Base-by-base conservation (phyloP, 345 rosid genomes). In the Carallia brachiata region DNA sequence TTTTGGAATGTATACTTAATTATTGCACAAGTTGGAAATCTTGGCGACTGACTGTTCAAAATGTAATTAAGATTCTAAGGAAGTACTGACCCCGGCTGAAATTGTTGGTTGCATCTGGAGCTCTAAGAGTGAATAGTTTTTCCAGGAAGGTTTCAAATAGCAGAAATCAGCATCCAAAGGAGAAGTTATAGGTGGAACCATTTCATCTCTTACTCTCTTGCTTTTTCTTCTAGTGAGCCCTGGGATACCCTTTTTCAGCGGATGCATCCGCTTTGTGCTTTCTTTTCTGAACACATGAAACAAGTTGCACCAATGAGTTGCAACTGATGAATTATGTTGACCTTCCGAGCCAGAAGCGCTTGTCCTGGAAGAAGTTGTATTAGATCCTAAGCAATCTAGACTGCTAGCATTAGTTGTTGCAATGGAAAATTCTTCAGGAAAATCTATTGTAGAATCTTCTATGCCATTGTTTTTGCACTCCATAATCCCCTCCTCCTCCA, bases 71-170 rank as follows among this genome's bases (percentile, higher is more conserved):
- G 36, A 36, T 60, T 52, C 48, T 19, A 19, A 31, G 62, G 56
- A 60, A 34, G 66, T 47, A 75, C 78, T 54, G 62, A 94, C 98
- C 99, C 18, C 57, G 83, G 80, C 92, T 89, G 74, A 82, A 95
- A 77, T 77, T 65, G 18, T 86, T 63, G 17, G 97, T 95, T 4
- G 99, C 99, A 34, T 85, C 85, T 75, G 76, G 65, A 91, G 83
- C 56, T 95, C 97, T 7, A 70, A 58, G 55, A 91, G 86, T 5
- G 96, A 69, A 68, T 85, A 91, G 75, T 87, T 90, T 81, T 81
- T 91, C 97, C 96, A 90, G 9, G 85, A 75, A 52, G 97, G 80
- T 74, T 89, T 89, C 63, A 94, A 86, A 63, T 71, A 77, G 79
- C 76, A 77, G 30, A 89, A 73, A 10, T 93, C 97, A 58, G 88